Conservation (phyloP, 2,329 filamentous ascomycete genomes). For the Ophiosphaerella korrae region DNA sequence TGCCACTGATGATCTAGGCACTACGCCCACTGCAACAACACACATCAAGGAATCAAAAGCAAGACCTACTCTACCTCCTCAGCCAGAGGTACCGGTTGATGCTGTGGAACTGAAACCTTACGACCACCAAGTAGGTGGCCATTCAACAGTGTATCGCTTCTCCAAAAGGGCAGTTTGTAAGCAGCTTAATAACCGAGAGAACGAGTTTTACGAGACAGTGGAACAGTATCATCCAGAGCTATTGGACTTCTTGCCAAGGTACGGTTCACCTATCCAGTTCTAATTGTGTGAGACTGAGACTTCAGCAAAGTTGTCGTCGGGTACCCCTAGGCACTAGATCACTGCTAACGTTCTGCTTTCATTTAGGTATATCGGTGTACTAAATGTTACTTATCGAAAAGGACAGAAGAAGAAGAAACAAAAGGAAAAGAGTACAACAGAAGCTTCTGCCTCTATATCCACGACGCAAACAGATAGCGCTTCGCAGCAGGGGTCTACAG, state of each 20-base stretch:
- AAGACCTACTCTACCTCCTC: constrained; percentile 36
- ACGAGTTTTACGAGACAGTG: constrained; percentile 97
- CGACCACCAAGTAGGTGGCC: constrained; percentile 94
- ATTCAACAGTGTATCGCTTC: constrained; percentile 95
- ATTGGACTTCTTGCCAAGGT: constrained; percentile 84
- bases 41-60: constrained; percentile 37
- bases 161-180: constrained; percentile 96
- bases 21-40: constrained; percentile 44
- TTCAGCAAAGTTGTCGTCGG: constrained; percentile 41
- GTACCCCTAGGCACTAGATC: constrained; percentile 1
- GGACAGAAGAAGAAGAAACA: constrained; percentile 66
- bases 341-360: constrained; percentile 41
- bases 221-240: constrained; percentile 89
- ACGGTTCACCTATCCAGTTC: constrained; percentile 29
- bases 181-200: constrained; percentile 96
- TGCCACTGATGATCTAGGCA: constrained; percentile 58
- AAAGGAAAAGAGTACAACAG: constrained; percentile 37
- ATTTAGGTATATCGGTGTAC: constrained; percentile 87
- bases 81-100: constrained; percentile 68
- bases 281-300: constrained; percentile 47
- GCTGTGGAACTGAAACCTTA: constrained; percentile 97
- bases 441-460: constrained; percentile 16
- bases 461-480: constrained; percentile 21
- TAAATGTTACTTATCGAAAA: constrained; percentile 95
- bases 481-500: constrained; percentile 22